Evolutionary conservation across 164 flowering plant species (phyloP).

Genomic region (Chloranthus sessilifolius): DNA sequence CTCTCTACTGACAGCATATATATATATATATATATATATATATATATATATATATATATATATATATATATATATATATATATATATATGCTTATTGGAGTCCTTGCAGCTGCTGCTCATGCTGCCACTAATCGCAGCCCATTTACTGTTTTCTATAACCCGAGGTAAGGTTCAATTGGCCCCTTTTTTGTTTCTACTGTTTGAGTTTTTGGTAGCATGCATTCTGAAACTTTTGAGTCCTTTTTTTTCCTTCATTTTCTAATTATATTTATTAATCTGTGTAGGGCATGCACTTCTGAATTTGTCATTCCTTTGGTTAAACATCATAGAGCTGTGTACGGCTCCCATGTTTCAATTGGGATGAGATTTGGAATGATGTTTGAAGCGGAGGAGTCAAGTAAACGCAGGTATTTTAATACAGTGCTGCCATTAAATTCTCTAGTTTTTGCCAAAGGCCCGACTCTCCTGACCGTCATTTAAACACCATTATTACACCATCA

Average conservation of each 20-base stretch:
- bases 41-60: too few relatives aligned
- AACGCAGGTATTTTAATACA: constrained; percentile 62
- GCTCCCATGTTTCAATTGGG: constrained; percentile 76
- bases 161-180: constrained; percentile 43
- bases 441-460: too few relatives aligned
- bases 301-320: constrained; percentile 77
- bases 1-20: constrained; percentile 95
- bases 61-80: too few relatives aligned
- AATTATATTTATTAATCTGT: neutral
- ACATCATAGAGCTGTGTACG: constrained; percentile 67
- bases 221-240: constrained; percentile 3
- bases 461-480: too few relatives aligned
- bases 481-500: too few relatives aligned
- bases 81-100: constrained; percentile 99
- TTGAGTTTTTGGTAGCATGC: neutral
- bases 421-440: neutral
- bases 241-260: constrained; percentile 1
- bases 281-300: constrained; percentile 90
- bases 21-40: too few relatives aligned
- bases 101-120: constrained; percentile 99
- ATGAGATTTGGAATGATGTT: constrained; percentile 99
- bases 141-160: constrained; percentile 90
- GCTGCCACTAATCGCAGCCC: constrained; percentile 88
- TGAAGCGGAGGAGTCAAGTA: constrained; percentile 96
- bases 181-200: neutral